phyloP scores from a whole-genome alignment of 495 filamentous ascomycete genomes.

The Aeminium ludgeri region DNA sequence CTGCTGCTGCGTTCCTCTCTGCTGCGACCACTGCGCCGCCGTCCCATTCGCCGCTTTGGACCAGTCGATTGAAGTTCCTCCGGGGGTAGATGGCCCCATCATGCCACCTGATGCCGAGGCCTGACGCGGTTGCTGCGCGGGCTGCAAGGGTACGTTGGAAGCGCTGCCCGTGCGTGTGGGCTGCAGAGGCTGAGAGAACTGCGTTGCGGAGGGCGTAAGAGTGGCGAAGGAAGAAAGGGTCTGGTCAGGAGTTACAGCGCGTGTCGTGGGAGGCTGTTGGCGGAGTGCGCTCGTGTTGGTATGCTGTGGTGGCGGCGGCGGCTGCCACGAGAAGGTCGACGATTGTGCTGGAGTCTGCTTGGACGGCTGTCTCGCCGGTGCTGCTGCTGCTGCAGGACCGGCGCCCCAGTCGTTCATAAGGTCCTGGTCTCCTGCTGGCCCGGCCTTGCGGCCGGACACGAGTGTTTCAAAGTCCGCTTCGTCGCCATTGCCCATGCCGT shows the following conservation, averaged over 20 bases:
- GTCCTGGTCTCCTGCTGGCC: constrained; percentile 22
- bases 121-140: background rate
- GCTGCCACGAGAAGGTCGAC: constrained; percentile 33
- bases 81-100: background rate
- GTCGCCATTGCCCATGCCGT: constrained; percentile 35
- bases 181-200: constrained; percentile 16
- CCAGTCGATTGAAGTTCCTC: background rate
- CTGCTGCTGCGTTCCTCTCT: too few relatives aligned
- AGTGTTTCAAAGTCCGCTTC: constrained; percentile 71
- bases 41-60: background rate
- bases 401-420: constrained; percentile 26
- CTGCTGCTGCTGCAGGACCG: constrained; percentile 12
- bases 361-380: background rate
- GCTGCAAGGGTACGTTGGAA: constrained; percentile 1
- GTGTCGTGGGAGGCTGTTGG: constrained; percentile 15
- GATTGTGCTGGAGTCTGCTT: background rate
- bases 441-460: constrained; percentile 45
- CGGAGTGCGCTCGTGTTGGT: constrained; percentile 1
- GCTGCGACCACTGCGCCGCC: too few relatives aligned
- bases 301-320: constrained; percentile 18
- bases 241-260: constrained; percentile 27
- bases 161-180: constrained; percentile 2
- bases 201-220: constrained; percentile 9
- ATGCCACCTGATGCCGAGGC: background rate
- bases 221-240: constrained; percentile 12